phyloP scores from a whole-genome alignment of 2,329 filamentous ascomycete species.

The Paecilomyces dactylethromorphus region DNA sequence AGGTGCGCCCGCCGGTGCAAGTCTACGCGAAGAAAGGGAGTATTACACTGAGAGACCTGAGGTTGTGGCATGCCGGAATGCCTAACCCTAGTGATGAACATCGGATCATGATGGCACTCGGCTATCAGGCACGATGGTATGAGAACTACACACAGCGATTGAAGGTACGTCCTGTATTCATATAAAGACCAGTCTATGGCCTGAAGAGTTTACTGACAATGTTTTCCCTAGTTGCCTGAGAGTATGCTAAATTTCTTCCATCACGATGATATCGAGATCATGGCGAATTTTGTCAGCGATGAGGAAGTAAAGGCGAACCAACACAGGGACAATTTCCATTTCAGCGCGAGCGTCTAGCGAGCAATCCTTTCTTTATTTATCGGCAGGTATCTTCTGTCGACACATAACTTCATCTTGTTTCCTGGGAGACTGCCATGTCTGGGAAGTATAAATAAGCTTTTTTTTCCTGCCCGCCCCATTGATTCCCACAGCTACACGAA shows the following conservation, averaged over 20 bases:
- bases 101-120: slow-evolving; percentile 21
- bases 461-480: too few species aligned
- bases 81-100: slow-evolving; percentile 19
- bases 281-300: neutral
- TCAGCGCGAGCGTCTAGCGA: neutral
- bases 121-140: slow-evolving; percentile 13
- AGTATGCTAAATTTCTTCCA: neutral
- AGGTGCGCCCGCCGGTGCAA: slow-evolving; percentile 20
- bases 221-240: neutral
- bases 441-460: too few species aligned
- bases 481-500: too few species aligned
- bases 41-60: slow-evolving; percentile 22
- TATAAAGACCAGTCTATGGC: neutral
- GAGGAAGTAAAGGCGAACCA: neutral
- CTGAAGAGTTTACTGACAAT: neutral
- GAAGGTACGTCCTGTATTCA: neutral
- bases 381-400: neutral
- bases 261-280: neutral
- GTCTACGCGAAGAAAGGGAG: slow-evolving; percentile 16
- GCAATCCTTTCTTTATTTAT: neutral
- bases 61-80: slow-evolving; percentile 28
- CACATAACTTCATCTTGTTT: neutral
- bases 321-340: neutral
- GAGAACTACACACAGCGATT: neutral
- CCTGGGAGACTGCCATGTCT: too few species aligned